phyloP scores from a whole-genome alignment of 2,329 filamentous ascomycete species.

The Colletotrichum aenigma region DNA sequence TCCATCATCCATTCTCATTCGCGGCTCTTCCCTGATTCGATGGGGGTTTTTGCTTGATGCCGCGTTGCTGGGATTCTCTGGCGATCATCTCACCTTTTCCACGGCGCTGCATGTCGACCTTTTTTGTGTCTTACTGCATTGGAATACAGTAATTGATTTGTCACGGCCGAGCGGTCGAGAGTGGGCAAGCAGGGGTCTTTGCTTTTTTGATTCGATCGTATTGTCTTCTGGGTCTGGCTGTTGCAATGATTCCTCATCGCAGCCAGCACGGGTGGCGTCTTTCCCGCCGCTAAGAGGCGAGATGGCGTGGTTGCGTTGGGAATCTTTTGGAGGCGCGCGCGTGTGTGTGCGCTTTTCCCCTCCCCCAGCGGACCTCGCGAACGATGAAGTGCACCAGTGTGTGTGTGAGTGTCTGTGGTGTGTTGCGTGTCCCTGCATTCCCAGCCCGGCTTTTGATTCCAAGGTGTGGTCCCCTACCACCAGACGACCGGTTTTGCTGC shows the following conservation, averaged over 20 bases:
- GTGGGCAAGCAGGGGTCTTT: not conserved
- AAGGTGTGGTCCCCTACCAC: not conserved
- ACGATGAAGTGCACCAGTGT: not conserved
- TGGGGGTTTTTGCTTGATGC: not conserved
- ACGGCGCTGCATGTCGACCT: not conserved
- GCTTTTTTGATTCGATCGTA: not conserved
- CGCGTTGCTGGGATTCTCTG: not conserved
- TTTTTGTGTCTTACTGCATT: not conserved
- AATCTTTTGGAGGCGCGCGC: not conserved
- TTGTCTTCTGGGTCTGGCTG: not conserved
- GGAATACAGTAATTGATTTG: not conserved
- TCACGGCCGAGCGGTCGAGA: not conserved
- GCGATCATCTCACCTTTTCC: not conserved
- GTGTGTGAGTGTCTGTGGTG: not conserved
- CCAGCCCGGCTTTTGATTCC: not conserved
- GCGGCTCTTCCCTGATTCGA: not conserved
- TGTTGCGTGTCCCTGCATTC: not conserved
- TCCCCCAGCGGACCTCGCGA: not conserved
- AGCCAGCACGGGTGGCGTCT: not conserved
- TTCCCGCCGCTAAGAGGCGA: slow-evolving; percentile 4
- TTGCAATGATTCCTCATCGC: slow-evolving; percentile 14
- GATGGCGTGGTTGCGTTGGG: not conserved
- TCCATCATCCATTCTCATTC: not conserved
- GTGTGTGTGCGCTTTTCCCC: not conserved
- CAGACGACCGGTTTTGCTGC: not conserved